A percentile compares a stretch with the other conserved stretches of the same genome.
phyloP scores from a whole-genome alignment of 768 basidiomycete genomes.

The Amanita muscaria region DNA sequence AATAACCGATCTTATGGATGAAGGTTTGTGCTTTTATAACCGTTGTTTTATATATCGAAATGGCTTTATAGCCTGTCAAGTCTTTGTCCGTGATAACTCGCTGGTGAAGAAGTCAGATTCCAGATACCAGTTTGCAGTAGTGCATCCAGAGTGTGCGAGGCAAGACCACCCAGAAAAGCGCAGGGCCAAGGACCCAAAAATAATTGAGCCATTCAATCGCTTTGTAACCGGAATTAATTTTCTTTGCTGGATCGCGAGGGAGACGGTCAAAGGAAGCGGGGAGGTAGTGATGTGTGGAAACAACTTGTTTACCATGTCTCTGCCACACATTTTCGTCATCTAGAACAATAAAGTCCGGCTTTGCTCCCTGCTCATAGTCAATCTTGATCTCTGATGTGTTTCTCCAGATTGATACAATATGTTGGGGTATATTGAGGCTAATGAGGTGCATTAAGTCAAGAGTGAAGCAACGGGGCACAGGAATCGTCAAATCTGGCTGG shows the following conservation, averaged over 20 bases:
- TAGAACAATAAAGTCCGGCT: background rate
- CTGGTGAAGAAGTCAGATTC: slow-evolving; percentile 16
- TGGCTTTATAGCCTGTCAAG: too few species aligned
- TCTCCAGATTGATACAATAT: background rate
- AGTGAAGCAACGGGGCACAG: background rate
- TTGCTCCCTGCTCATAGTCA: background rate
- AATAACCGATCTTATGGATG: too few species aligned
- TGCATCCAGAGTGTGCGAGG: too few species aligned
- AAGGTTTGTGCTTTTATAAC: too few species aligned
- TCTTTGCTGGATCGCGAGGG: slow-evolving; percentile 22
- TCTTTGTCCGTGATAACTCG: slow-evolving; percentile 9
- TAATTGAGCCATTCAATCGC: slow-evolving; percentile 20
- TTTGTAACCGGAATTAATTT: slow-evolving; percentile 23
- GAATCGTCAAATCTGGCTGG: background rate
- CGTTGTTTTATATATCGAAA: too few species aligned
- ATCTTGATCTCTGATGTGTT: too few species aligned
- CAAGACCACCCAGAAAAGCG: slow-evolving; percentile 15
- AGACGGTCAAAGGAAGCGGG: too few species aligned
- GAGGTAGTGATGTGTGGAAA: background rate
- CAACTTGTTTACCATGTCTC: slow-evolving; percentile 8
- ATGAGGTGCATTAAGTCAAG: background rate
- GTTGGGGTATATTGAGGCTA: background rate
- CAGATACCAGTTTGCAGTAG: too few species aligned
- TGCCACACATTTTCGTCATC: background rate
- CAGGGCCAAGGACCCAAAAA: slow-evolving; percentile 20